Percentiles rank a stretch among this genome's conserved stretches.
phyloP scores from a whole-genome alignment of 441 rosid species.

The Brassica balearica region DNA sequence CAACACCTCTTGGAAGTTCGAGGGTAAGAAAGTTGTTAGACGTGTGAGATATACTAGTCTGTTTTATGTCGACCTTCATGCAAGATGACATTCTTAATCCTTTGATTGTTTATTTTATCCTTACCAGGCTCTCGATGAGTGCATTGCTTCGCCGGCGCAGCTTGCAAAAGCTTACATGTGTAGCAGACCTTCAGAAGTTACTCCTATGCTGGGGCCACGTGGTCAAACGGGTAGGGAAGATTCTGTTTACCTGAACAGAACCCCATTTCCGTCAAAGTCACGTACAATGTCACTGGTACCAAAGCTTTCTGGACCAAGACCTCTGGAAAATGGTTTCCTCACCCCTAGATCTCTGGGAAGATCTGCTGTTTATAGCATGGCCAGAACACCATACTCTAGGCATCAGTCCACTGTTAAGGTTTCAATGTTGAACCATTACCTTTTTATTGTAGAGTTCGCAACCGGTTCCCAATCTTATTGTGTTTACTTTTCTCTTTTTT shows the following conservation, averaged over 20 bases:
- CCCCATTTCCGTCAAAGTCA: slow-evolving; percentile 50
- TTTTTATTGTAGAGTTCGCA: slow-evolving; percentile 17
- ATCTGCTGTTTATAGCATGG: slow-evolving; percentile 92
- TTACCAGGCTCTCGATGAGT: slow-evolving; percentile 72
- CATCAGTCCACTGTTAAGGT: slow-evolving; percentile 69
- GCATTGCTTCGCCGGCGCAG: slow-evolving; percentile 85
- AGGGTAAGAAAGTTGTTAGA: slow-evolving; percentile 46
- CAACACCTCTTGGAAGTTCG: slow-evolving; percentile 55
- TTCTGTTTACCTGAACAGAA: slow-evolving; percentile 47
- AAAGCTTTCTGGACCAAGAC: slow-evolving; percentile 51
- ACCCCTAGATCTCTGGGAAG: slow-evolving; percentile 87
- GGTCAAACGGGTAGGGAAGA: slow-evolving; percentile 58
- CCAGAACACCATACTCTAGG: slow-evolving; percentile 83
- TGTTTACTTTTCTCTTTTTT: not conserved
- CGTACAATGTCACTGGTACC: slow-evolving; percentile 58
- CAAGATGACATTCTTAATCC: slow-evolving; percentile 34
- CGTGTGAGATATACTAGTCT: not conserved
- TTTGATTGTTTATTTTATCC: slow-evolving; percentile 39
- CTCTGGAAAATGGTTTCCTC: slow-evolving; percentile 67
- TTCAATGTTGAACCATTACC: slow-evolving; percentile 21
- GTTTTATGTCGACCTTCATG: not conserved
- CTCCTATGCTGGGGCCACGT: slow-evolving; percentile 54
- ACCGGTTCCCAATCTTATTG: slow-evolving; percentile 10
- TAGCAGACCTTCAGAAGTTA: slow-evolving; percentile 74
- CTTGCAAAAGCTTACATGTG: slow-evolving; percentile 98